Conservation (phyloP, 2,329 filamentous ascomycete species). For the Aspergillus vadensis region DNA sequence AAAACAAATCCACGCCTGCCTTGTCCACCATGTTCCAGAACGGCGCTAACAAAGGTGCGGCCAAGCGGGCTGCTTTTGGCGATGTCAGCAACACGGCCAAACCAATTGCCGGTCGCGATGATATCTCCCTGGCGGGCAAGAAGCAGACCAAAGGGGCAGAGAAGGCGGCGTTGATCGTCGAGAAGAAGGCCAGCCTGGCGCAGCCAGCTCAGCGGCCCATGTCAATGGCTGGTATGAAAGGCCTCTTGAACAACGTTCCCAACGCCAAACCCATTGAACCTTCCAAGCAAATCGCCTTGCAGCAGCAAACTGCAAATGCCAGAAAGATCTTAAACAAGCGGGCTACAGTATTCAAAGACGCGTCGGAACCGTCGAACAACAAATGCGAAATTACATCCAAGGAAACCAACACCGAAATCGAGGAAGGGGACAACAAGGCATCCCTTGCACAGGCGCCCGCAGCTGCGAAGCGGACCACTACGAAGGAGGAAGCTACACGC, state of each 20-base stretch:
- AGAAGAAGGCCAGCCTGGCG: conserved; percentile 51
- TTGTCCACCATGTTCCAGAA: conserved; percentile 58
- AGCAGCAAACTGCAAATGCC: conserved; percentile 38
- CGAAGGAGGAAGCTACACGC: conserved; percentile 14
- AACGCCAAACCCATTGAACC: conserved; percentile 35
- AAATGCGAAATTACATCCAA: conserved; percentile 32
- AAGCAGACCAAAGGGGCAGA: conserved; percentile 37
- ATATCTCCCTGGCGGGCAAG: conserved; percentile 55
- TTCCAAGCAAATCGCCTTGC: conserved; percentile 35
- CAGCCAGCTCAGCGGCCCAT: conserved; percentile 66
- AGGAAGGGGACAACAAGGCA: conserved; percentile 26
- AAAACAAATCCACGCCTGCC: conserved; percentile 75
- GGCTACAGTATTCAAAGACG: conserved; percentile 58
- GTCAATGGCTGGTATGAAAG: conserved; percentile 43
- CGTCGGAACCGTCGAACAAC: conserved; percentile 39
- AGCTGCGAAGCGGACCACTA: conserved; percentile 16
- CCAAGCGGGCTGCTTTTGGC: conserved; percentile 77
- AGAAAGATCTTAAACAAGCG: conserved; percentile 57
- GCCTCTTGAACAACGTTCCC: conserved; percentile 37
- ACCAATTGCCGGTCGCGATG: conserved; percentile 54
- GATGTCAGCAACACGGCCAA: conserved; percentile 74
- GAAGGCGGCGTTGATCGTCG: conserved; percentile 33
- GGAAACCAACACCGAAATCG: conserved; percentile 27
- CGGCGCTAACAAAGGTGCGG: conserved; percentile 61
- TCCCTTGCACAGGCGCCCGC: conserved; percentile 12